Evolutionary conservation across 345 rosid species (phyloP), one percentile per base, ranked within the genome.

Genomic region (Hibiscus tridactylites): DNA sequence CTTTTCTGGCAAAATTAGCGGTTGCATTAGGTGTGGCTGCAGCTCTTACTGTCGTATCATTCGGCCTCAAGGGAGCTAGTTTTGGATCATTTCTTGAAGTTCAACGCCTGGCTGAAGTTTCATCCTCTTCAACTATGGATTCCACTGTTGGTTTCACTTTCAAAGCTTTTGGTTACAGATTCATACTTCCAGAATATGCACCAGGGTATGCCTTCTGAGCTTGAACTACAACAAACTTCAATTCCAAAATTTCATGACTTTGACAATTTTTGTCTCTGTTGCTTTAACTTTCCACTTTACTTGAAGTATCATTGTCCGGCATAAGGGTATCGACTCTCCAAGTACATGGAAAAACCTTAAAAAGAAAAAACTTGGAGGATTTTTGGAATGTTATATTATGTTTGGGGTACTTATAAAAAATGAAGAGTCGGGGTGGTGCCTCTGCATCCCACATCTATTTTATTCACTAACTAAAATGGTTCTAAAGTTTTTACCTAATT

Each of bases 121-220:
- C 96, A 42, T 71, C 84, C 60, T 77, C 92, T 56, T 81, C 85
- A 10, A 64, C 60, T 39, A 44, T 74, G 79, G 85, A 79, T 71
- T 26, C 81, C 58, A 76, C 86, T 61, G 71, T 50, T 71, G 90
- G 96, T 59, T 93, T 89, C 71, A 83, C 81, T 24, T 91, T 93
- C 70, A 85, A 85, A 68, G 91, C 85, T 44, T 91, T 93, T 72
- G 93, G 97, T 58, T 88, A 86, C 68, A 84, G 79, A 72, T 82
- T 93, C 68, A 63, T 88, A 49, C 87, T 93, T 78, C 93, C 96
- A 53, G 85, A 83, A 65, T 78, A 81, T 76, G 97, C 97, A 53
- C 97, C 96, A 0, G 98, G 96, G 93, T 89, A 80, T 70, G 75
- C 69, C 70, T 54, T 16, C 17, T 3, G 12, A 60, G 33, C 65